phyloP scores from a whole-genome alignment of 1,284 basidiomycete genomes.

The Gomphus sp. region DNA sequence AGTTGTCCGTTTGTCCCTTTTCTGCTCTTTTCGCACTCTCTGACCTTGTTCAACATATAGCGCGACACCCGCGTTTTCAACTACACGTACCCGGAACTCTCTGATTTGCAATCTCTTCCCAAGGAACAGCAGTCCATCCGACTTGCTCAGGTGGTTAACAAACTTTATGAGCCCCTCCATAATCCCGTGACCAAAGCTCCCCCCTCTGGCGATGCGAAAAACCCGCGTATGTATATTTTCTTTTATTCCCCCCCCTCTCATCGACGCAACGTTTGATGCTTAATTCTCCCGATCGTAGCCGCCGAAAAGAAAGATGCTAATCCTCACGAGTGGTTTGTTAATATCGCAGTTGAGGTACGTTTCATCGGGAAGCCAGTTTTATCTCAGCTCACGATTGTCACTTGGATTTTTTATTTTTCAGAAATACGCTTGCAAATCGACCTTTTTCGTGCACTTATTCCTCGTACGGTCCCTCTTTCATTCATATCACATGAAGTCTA shows the following conservation, averaged over 20 bases:
- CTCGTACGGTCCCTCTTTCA: neutral
- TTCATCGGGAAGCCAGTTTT: neutral
- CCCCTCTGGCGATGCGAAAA: no score
- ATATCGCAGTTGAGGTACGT: neutral
- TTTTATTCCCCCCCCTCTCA: no score
- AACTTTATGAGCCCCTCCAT: neutral
- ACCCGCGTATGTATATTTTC: no score
- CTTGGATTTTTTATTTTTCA: neutral
- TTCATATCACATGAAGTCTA: neutral
- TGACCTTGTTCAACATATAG: neutral
- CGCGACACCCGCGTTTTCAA: conserved; percentile 1
- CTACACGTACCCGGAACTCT: conserved; percentile 1
- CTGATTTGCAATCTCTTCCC: neutral
- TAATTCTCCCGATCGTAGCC: no score
- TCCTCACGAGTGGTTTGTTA: conserved; percentile 9
- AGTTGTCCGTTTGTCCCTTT: neutral
- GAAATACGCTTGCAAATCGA: conserved; percentile 8
- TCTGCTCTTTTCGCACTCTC: neutral
- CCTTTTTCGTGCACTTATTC: conserved; percentile 8
- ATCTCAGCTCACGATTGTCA: neutral
- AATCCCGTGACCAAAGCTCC: no score
- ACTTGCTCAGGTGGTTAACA: neutral
- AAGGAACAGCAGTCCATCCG: neutral
- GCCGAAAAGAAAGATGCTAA: no score
- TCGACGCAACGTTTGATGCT: no score